These are phyloP conservation scores for Linnemannia exigua DNA, from an alignment of 192 early-diverging fungal species.

Conservation along the genomic window DNA sequence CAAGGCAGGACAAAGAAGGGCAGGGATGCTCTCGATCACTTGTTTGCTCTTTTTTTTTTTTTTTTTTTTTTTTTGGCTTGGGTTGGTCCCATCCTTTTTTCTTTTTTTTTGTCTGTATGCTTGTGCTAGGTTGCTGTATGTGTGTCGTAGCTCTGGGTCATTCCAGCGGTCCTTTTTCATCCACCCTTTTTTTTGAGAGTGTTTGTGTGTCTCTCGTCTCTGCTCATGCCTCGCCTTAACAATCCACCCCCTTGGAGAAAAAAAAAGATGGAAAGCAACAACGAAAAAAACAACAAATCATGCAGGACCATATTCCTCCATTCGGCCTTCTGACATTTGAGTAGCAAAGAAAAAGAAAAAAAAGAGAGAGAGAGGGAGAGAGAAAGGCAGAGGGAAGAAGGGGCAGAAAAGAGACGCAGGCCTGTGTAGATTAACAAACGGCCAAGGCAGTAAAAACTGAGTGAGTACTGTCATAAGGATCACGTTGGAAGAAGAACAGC, in stretches of 20 bases:
- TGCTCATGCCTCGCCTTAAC: background rate
- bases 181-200: background rate
- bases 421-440: conserved; percentile 11
- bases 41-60: background rate
- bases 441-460: background rate
- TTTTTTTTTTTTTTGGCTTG: background rate
- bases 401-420: too few relatives aligned
- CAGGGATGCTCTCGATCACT: background rate
- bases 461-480: background rate
- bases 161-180: too few relatives aligned
- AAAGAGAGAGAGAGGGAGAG: background rate
- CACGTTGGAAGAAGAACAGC: background rate
- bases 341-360: background rate
- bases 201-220: background rate
- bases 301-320: background rate
- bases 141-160: background rate
- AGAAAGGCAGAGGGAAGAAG: too few relatives aligned
- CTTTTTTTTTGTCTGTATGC: background rate
- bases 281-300: background rate
- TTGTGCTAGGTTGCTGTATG: background rate
- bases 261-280: background rate
- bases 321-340: background rate
- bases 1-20: too few relatives aligned
- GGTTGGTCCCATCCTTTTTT: background rate
- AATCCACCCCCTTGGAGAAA: background rate